A percentile compares a stretch with the other conserved stretches of the same genome.
Evolutionary conservation across 108 stramenopile genomes (phyloP).

Genomic region (Cyclotella cryptica): DNA sequence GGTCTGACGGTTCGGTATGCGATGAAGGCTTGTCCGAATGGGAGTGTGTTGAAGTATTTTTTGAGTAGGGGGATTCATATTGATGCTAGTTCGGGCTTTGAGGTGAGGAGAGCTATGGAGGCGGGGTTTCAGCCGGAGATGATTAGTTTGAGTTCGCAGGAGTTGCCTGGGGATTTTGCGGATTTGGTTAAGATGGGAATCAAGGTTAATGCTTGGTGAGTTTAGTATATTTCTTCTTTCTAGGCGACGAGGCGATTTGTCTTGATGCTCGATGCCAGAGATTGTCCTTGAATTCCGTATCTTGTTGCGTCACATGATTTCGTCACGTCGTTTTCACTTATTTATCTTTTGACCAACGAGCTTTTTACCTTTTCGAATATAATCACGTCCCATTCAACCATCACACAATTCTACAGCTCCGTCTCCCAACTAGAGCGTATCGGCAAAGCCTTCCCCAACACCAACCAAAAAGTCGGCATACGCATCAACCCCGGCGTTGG

Average conservation of each 20-base stretch:
- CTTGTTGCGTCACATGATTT: no score
- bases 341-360: no score
- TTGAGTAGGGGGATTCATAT: conserved; percentile 90
- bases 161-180: conserved; percentile 90
- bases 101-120: conserved; percentile 90
- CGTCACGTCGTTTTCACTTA: no score
- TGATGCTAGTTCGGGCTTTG: conserved; percentile 94
- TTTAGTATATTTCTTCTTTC: conserved; percentile 11
- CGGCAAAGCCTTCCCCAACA: conserved; percentile 84
- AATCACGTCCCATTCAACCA: background rate
- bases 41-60: conserved; percentile 91
- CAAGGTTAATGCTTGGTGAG: conserved; percentile 87
- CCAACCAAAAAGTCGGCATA: conserved; percentile 86
- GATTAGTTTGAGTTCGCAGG: conserved; percentile 94
- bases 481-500: conserved; percentile 98
- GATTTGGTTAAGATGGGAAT: conserved; percentile 84
- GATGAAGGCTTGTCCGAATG: conserved; percentile 97
- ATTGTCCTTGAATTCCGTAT: no score
- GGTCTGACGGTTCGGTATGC: conserved; percentile 97
- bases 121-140: conserved; percentile 89
- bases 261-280: no score
- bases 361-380: conserved; percentile 3
- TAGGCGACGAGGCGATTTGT: background rate
- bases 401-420: conserved; percentile 59
- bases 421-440: conserved; percentile 91